These are phyloP conservation scores for Stemphylium lycopersici DNA, from an alignment of 2,329 filamentous ascomycete genomes.

Conservation along the genomic window DNA sequence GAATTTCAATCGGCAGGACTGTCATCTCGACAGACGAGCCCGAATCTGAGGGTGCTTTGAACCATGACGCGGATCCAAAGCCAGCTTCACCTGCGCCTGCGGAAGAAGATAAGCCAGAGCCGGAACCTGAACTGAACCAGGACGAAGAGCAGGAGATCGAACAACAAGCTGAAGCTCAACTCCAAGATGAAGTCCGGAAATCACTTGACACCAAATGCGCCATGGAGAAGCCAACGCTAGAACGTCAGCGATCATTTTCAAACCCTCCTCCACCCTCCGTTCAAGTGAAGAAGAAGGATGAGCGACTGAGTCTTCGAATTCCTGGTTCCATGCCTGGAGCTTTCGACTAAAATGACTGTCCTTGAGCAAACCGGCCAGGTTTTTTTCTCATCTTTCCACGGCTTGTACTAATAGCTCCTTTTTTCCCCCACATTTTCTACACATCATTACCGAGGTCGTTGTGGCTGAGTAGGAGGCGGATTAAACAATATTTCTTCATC, in stretches of 20 bases:
- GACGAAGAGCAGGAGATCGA: conserved; percentile 45
- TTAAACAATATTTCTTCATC: too few relatives aligned
- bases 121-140: neutral
- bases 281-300: conserved; percentile 38
- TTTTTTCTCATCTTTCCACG: too few relatives aligned
- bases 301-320: conserved; percentile 44
- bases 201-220: conserved; percentile 17
- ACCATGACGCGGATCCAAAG: neutral
- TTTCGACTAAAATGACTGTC: conserved; percentile 10
- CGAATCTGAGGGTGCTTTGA: neutral
- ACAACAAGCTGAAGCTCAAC: conserved; percentile 43
- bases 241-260: conserved; percentile 36
- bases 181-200: conserved; percentile 40
- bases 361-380: too few relatives aligned
- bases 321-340: conserved; percentile 25
- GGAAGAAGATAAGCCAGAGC: conserved; percentile 17
- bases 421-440: too few relatives aligned
- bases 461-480: too few relatives aligned
- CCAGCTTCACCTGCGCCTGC: conserved; percentile 3
- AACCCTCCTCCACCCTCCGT: conserved; percentile 27
- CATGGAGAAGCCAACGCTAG: conserved; percentile 14
- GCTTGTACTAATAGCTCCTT: too few relatives aligned
- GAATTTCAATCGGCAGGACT: conserved; percentile 48
- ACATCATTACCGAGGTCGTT: too few relatives aligned
- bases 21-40: conserved; percentile 30